A percentile compares a stretch with the other conserved stretches of the same genome.
These are phyloP conservation scores for Blastocystis sp. DNA, from an alignment of 352 stramenopile genomes.

Conservation along the genomic window DNA sequence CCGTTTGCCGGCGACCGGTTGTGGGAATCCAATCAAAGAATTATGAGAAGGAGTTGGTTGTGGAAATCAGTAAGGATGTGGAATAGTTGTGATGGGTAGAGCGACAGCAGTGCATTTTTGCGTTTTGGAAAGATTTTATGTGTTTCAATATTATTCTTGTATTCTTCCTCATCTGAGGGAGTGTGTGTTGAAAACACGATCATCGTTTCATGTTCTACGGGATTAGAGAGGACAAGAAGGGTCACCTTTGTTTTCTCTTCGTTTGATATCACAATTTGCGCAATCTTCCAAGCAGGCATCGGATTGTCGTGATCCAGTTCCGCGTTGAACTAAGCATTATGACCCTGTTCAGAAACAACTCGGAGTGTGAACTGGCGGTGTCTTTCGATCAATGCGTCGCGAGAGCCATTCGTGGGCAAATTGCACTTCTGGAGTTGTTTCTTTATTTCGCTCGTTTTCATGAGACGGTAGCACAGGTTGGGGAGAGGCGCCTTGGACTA, in stretches of 20 bases:
- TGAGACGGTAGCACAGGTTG: conserved; percentile 51
- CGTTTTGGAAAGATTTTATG: neutral
- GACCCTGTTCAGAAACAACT: neutral
- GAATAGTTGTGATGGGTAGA: neutral
- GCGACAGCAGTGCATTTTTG: neutral
- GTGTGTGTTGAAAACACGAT: neutral
- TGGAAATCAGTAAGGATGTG: neutral
- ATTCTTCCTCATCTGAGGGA: neutral
- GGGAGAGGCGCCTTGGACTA: conserved; percentile 24
- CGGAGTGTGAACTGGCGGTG: conserved; percentile 51
- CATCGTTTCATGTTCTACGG: neutral
- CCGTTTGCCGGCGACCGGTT: neutral
- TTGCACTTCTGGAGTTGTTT: conserved; percentile 31
- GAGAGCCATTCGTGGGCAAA: conserved; percentile 41
- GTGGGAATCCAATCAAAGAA: neutral
- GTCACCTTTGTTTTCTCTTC: conserved; percentile 41
- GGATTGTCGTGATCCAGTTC: conserved; percentile 54
- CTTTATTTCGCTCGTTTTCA: conserved; percentile 61
- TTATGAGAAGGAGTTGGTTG: neutral
- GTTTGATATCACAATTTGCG: conserved; percentile 43
- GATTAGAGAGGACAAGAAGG: neutral
- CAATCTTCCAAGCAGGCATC: conserved; percentile 60
- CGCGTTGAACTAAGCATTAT: conserved; percentile 53
- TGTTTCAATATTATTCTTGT: neutral
- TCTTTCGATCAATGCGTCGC: conserved; percentile 31